Evolutionary conservation across 2,329 filamentous ascomycete species (phyloP).

Genomic region (Daldinia eschscholtzii): DNA sequence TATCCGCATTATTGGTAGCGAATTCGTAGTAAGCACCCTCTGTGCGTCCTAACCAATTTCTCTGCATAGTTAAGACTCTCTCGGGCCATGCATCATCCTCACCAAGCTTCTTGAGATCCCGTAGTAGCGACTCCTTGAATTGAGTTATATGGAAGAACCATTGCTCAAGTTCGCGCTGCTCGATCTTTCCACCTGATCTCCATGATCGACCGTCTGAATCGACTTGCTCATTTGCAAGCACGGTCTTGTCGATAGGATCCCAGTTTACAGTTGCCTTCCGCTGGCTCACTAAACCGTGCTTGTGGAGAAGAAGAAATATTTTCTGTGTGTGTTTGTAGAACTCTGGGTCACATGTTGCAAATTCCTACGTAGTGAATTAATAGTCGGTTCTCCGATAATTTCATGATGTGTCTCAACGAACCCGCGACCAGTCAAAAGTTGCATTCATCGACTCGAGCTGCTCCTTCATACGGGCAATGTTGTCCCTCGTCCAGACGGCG

Average conservation of each 20-base stretch:
- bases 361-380: constrained; percentile 67
- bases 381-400: constrained; percentile 26
- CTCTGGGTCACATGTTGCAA: constrained; percentile 84
- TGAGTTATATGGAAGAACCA: constrained; percentile 91
- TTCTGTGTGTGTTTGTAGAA: constrained; percentile 93
- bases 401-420: constrained; percentile 60
- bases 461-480: constrained; percentile 87
- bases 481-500: constrained; percentile 80
- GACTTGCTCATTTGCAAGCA: constrained; percentile 94
- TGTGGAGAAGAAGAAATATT: constrained; percentile 82
- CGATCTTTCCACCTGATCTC: constrained; percentile 87
- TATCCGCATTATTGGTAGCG: constrained; percentile 63
- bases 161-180: constrained; percentile 83
- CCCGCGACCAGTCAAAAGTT: constrained; percentile 84
- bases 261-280: constrained; percentile 89
- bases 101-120: constrained; percentile 76
- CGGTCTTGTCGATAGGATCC: constrained; percentile 89
- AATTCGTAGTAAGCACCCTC: constrained; percentile 80
- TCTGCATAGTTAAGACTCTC: constrained; percentile 84
- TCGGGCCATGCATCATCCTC: constrained; percentile 81
- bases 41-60: constrained; percentile 89
- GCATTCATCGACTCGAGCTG: constrained; percentile 85
- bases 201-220: constrained; percentile 86
- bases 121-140: constrained; percentile 78
- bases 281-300: constrained; percentile 83